Evolutionary conservation across 495 filamentous ascomycete genomes (phyloP).

Genomic region (Podospora sp.): DNA sequence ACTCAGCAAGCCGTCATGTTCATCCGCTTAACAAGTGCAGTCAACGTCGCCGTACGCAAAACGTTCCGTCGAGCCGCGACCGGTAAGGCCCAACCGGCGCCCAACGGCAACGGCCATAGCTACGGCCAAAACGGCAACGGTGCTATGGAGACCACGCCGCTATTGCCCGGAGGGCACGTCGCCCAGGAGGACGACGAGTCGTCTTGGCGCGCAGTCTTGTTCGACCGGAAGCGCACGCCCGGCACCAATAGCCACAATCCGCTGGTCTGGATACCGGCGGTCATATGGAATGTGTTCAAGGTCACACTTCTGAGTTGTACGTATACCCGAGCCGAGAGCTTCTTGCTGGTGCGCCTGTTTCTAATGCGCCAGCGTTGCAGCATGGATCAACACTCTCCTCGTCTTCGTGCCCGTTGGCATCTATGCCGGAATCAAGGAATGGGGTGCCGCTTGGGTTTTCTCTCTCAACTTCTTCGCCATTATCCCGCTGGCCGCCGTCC

Average conservation of each 20-base stretch:
- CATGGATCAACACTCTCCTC: constrained; percentile 85
- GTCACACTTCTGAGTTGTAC: constrained; percentile 57
- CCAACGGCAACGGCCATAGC: constrained; percentile 16
- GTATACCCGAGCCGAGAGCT: constrained; percentile 26
- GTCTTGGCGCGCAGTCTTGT: constrained; percentile 44
- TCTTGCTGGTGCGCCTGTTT: neutral
- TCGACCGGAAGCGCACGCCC: constrained; percentile 48
- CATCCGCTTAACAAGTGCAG: constrained; percentile 13
- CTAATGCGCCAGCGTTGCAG: constrained; percentile 31
- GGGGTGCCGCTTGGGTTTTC: constrained; percentile 79
- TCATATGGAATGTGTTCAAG: constrained; percentile 53
- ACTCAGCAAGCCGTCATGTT: constrained; percentile 2
- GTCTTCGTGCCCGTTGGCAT: constrained; percentile 91
- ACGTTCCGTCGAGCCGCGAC: constrained; percentile 12
- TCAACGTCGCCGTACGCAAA: constrained; percentile 19
- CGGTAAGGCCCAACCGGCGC: constrained; percentile 11
- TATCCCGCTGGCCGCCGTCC: constrained; percentile 84
- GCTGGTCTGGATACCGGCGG: constrained; percentile 61
- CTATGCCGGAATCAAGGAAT: constrained; percentile 68
- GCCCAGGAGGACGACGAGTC: constrained; percentile 15
- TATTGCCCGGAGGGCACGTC: constrained; percentile 21
- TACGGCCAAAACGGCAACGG: constrained; percentile 4
- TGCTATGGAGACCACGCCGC: constrained; percentile 9
- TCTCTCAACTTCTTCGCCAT: constrained; percentile 94
- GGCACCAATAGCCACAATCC: constrained; percentile 50